Base-by-base conservation (phyloP, 2,329 filamentous ascomycete species). In the Karstenula rhodostoma region DNA sequence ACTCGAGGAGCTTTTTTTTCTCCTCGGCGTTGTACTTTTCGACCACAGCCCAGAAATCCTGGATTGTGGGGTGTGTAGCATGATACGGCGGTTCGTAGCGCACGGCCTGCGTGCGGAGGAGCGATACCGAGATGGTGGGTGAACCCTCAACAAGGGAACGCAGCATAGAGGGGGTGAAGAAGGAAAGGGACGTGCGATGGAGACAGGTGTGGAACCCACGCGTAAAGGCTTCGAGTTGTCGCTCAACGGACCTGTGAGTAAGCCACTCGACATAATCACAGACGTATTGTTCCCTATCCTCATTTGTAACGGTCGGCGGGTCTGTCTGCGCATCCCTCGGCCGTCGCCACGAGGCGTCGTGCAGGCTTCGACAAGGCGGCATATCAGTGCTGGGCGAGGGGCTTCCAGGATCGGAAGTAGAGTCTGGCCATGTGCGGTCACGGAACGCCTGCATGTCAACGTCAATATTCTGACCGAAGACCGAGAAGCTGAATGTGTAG, bases 261-360 rank as follows among this genome's bases (percentile, higher is more conserved):
- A 97, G 84, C 83, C 93, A 96, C 59, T 85, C 85, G 66, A 96
- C 90, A 76, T 98, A 98, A 77, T 96, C 92, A 57, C 84, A 86
- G 4, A 97, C 89, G 68, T 93, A 99, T 32, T 87, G 85, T 55
- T 89, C 84, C 47, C 93, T 88, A 74, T 96, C 97, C 40, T 84
- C 85, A 67, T 90, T 89, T 0, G 92, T 97, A 27, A 98, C 93
- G n/a, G 92, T 80, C 0, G 86, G 85, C 0, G 90, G 86, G 63
- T 91, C 87, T 3, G 25, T 44, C 23, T 56, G 42, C 35, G 19
- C 27, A 27, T 42, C n/a, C 19, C 23, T 17, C 2, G 59, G 25
- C 19, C 49, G 25, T 52, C 46, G 23, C 43, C 55, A 62, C 19
- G 52, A 52, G 2, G 49, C 2, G 44, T 51, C 49, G 27, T 33